These are phyloP conservation scores for Fusarium nematophilum DNA, from an alignment of 2,329 filamentous ascomycete species.

Conservation along the genomic window DNA sequence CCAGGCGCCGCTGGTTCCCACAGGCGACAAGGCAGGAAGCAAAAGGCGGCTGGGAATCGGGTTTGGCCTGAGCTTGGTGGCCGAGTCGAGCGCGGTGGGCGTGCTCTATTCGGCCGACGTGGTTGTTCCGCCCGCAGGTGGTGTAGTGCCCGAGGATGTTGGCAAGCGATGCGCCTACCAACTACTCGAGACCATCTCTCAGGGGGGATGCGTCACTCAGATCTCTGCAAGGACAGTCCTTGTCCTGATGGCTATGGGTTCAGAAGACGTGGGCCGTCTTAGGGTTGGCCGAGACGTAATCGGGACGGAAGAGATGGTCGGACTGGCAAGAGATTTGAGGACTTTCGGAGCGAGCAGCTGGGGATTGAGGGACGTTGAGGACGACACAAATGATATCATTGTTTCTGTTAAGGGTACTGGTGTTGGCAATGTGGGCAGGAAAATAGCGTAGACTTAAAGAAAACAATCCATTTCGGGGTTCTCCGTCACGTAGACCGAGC, in stretches of 20 bases:
- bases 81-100: slow-evolving; percentile 85
- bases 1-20: slow-evolving; percentile 66
- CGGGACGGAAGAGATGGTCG: slow-evolving; percentile 82
- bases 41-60: slow-evolving; percentile 83
- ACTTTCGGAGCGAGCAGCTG: slow-evolving; percentile 92
- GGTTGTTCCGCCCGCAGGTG: slow-evolving; percentile 78
- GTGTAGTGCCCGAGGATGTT: slow-evolving; percentile 88
- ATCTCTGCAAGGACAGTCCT: slow-evolving; percentile 80
- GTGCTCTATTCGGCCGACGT: slow-evolving; percentile 91
- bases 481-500: slow-evolving; percentile 11
- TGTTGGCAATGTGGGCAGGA: slow-evolving; percentile 94
- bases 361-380: slow-evolving; percentile 82
- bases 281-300: slow-evolving; percentile 84
- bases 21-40: slow-evolving; percentile 64
- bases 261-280: slow-evolving; percentile 91
- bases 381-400: slow-evolving; percentile 78
- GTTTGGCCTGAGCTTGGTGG: slow-evolving; percentile 90
- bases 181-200: slow-evolving; percentile 82
- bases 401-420: slow-evolving; percentile 93
- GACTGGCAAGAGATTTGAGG: slow-evolving; percentile 84
- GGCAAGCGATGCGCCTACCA: slow-evolving; percentile 90
- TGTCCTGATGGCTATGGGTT: slow-evolving; percentile 96
- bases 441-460: slow-evolving; percentile 69
- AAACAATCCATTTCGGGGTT: slow-evolving; percentile 35
- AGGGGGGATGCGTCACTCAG: slow-evolving; percentile 83